Evolutionary conservation across 2,329 filamentous ascomycete genomes (phyloP).

Genomic region (Stachybotrys echinatus): DNA sequence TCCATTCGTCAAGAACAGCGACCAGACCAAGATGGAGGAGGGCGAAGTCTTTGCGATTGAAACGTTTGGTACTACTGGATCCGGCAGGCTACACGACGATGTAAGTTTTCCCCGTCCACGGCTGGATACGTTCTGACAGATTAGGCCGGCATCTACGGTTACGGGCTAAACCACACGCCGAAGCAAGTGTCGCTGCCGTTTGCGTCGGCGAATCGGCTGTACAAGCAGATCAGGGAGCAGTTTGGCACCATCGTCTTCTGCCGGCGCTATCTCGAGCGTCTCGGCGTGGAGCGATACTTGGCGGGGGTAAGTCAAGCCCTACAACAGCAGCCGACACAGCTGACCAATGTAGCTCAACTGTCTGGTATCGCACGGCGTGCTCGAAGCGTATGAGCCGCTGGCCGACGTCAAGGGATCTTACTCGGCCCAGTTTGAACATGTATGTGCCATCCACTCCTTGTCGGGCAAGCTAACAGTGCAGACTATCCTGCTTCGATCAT

Average conservation of each 20-base stretch:
- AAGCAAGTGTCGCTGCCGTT: conserved; percentile 27
- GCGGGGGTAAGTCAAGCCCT: conserved; percentile 39
- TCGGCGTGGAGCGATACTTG: conserved; percentile 55
- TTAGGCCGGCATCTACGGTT: not conserved
- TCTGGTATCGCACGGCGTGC: conserved; percentile 49
- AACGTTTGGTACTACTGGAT: conserved; percentile 86
- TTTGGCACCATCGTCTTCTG: conserved; percentile 59
- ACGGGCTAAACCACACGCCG: not conserved
- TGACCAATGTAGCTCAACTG: conserved; percentile 42
- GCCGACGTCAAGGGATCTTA: conserved; percentile 55
- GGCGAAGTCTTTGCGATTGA: conserved; percentile 90
- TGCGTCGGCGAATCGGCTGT: conserved; percentile 48
- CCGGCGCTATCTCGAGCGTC: conserved; percentile 56
- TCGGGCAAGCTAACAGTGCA: conserved; percentile 13
- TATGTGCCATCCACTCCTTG: conserved; percentile 10
- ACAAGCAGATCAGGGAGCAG: conserved; percentile 55
- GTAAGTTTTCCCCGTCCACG: not conserved
- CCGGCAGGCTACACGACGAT: conserved; percentile 66
- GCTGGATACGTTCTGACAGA: not conserved
- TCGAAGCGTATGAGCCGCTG: conserved; percentile 52
- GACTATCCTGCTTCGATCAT: conserved; percentile 41
- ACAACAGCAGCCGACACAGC: conserved; percentile 23
- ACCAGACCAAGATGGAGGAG: conserved; percentile 92
- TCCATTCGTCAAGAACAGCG: conserved; percentile 77
- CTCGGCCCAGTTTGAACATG: conserved; percentile 59